Percentiles rank a stretch among this genome's conserved stretches.
These are phyloP conservation scores for Nematocida parisii DNA, from an alignment of 371 early-diverging fungal species.

Conservation along the genomic window DNA sequence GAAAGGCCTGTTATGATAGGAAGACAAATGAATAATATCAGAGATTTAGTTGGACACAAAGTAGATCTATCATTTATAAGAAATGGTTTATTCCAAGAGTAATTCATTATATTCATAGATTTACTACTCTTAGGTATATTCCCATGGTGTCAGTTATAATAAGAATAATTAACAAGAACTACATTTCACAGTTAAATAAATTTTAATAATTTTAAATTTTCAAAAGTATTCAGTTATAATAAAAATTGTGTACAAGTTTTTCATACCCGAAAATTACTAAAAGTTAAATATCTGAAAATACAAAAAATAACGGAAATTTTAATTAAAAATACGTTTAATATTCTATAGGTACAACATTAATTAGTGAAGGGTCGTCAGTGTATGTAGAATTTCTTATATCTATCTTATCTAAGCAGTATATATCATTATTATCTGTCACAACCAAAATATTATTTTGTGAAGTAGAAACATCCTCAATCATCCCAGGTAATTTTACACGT, in stretches of 20 bases:
- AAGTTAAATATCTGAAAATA: too few species aligned
- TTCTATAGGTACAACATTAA: too few species aligned
- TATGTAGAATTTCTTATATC: background rate
- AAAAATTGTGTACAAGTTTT: too few species aligned
- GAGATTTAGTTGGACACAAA: slow-evolving; percentile 95
- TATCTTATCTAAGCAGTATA: background rate
- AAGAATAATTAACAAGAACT: too few species aligned
- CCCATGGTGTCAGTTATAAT: too few species aligned
- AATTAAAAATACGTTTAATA: too few species aligned
- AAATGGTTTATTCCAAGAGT: slow-evolving; percentile 71
- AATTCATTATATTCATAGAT: background rate
- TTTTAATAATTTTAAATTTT: too few species aligned
- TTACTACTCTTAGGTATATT: background rate
- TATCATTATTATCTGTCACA: background rate
- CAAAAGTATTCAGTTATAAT: too few species aligned
- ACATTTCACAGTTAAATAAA: too few species aligned
- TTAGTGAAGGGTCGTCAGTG: too few species aligned
- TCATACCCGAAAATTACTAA: too few species aligned
- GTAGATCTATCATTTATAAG: slow-evolving; percentile 88
- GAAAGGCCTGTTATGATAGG: slow-evolving; percentile 99
- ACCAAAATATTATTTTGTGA: slow-evolving; percentile 1
- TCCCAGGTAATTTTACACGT: background rate
- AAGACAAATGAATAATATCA: slow-evolving; percentile 88
- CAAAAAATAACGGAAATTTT: too few species aligned
- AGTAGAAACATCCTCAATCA: background rate